Evolutionary conservation across 805 yeast species (phyloP).

Genomic region (Candida verbasci): DNA sequence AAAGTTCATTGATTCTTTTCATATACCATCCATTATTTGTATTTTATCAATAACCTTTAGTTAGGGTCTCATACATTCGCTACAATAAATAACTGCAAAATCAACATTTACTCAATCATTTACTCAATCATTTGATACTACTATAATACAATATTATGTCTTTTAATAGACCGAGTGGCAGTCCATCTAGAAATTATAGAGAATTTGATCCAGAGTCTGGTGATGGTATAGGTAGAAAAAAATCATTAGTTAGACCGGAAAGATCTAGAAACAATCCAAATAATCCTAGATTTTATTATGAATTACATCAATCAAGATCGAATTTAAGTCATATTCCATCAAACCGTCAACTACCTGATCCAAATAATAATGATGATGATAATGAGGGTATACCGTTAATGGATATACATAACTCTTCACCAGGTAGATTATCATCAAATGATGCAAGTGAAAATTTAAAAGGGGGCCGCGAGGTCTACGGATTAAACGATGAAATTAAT

Average conservation of each 20-base stretch:
- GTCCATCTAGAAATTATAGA: conserved; percentile 21
- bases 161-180: conserved; percentile 2
- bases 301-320: conserved; percentile 8
- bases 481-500: conserved; percentile 56
- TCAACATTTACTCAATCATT: too few relatives aligned
- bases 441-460: conserved; percentile 1
- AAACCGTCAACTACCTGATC: not conserved
- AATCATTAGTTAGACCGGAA: conserved; percentile 81
- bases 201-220: conserved; percentile 42
- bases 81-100: too few relatives aligned
- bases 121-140: too few relatives aligned
- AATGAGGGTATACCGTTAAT: conserved; percentile 43
- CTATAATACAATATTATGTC: conserved; percentile 1
- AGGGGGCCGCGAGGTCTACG: conserved; percentile 50
- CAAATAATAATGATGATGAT: conserved; percentile 10
- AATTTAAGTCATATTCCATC: not conserved
- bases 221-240: conserved; percentile 44
- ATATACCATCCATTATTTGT: too few relatives aligned
- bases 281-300: conserved; percentile 73
- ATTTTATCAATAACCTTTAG: too few relatives aligned
- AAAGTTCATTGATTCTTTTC: too few relatives aligned
- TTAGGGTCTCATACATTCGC: too few relatives aligned
- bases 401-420: conserved; percentile 24
- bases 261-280: conserved; percentile 62
- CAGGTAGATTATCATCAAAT: conserved; percentile 1